These are phyloP conservation scores for Aspergillus nidulans DNA, from an alignment of 495 filamentous ascomycete genomes.

Conservation along the genomic window DNA sequence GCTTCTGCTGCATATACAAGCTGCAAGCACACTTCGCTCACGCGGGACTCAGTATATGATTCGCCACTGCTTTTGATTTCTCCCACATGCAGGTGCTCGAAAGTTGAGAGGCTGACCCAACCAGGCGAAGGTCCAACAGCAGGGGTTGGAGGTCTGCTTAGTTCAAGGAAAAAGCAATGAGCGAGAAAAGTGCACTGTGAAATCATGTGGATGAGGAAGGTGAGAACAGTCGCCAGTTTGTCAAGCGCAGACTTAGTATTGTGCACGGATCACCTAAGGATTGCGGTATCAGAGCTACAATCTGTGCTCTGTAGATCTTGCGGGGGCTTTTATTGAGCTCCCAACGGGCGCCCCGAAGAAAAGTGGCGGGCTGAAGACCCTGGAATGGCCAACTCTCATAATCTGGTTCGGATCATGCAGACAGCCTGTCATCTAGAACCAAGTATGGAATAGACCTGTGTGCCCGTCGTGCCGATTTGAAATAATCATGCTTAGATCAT, in stretches of 20 bases:
- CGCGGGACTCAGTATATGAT: not conserved
- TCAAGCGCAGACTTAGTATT: not conserved
- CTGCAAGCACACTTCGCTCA: not conserved
- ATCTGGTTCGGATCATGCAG: not conserved
- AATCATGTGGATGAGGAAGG: not conserved
- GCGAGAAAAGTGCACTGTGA: not conserved
- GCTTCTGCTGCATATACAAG: not conserved
- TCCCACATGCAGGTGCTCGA: not conserved
- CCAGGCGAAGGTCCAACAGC: slow-evolving; percentile 2
- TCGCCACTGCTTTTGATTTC: not conserved
- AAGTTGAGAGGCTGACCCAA: not conserved
- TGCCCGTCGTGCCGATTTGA: not conserved
- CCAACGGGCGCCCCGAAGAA: not conserved
- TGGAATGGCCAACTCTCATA: not conserved
- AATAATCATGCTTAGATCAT: not conserved
- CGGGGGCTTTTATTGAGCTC: not conserved
- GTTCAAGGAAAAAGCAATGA: slow-evolving; percentile 2
- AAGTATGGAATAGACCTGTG: too few species aligned
- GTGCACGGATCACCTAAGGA: not conserved
- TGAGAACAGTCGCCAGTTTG: not conserved
- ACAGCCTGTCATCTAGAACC: not conserved
- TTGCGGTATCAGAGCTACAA: not conserved
- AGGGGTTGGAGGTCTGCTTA: slow-evolving; percentile 4
- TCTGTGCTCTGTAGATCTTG: not conserved
- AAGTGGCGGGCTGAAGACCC: not conserved